Percentiles rank a stretch among this genome's conserved stretches.
phyloP scores from a whole-genome alignment of 805 yeast genomes.

The Torulaspora maleeae region DNA sequence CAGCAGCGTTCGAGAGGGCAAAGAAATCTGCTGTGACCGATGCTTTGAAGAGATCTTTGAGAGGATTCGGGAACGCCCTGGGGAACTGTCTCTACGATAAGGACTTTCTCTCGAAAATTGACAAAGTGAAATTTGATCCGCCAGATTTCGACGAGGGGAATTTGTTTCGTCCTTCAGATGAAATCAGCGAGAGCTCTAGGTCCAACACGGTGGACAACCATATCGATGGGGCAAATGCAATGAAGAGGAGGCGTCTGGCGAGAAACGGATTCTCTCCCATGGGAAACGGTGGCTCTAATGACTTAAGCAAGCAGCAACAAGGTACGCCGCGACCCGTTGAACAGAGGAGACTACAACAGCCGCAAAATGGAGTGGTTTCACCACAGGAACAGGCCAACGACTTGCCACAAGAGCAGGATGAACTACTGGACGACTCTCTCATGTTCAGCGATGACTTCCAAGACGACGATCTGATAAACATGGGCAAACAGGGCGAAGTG shows the following conservation, averaged over 20 bases:
- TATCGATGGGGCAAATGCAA: constrained; percentile 9
- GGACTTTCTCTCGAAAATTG: constrained; percentile 48
- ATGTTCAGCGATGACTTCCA: constrained; percentile 47
- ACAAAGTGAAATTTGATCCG: constrained; percentile 42
- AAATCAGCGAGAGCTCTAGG: constrained; percentile 31
- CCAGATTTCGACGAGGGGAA: constrained; percentile 44
- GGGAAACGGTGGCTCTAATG: neutral
- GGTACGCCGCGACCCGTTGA: constrained; percentile 3
- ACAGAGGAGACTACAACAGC: constrained; percentile 1
- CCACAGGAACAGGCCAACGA: constrained; percentile 3
- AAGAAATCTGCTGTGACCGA: constrained; percentile 82
- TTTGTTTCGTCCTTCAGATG: constrained; percentile 38
- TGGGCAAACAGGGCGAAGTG: constrained; percentile 28
- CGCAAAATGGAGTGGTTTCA: neutral
- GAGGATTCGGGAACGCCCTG: constrained; percentile 77
- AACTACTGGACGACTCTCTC: constrained; percentile 48
- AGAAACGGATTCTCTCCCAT: constrained; percentile 11
- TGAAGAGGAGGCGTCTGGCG: constrained; percentile 25
- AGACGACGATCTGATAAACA: constrained; percentile 38
- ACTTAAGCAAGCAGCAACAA: constrained; percentile 5
- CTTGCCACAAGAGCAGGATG: constrained; percentile 26
- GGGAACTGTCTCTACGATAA: constrained; percentile 85
- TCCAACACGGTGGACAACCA: constrained; percentile 24
- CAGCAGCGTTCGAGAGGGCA: constrained; percentile 77
- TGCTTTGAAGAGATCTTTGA: constrained; percentile 69